Evolutionary conservation across 176 grass and related monocot species (phyloP).

Genomic region (Avena eriantha): DNA sequence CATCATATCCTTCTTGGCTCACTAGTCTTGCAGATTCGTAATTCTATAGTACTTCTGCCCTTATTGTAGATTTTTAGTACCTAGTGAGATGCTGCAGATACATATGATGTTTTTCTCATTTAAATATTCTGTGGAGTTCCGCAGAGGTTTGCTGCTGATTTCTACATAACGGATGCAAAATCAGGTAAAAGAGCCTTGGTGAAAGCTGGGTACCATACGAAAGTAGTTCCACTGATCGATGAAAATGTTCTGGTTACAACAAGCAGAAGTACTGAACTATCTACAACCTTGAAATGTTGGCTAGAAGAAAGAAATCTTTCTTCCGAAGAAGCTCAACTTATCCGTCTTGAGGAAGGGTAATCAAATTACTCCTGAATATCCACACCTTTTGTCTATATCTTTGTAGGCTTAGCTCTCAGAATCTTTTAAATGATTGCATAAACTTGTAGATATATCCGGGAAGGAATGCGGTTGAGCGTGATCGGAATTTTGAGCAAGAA

Average conservation of each 20-base stretch:
- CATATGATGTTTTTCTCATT: constrained; percentile 52
- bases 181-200: constrained; percentile 79
- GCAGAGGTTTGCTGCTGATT: constrained; percentile 95
- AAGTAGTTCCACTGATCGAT: constrained; percentile 76
- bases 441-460: constrained; percentile 69
- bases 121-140: constrained; percentile 51
- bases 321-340: constrained; percentile 64
- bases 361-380: constrained; percentile 13
- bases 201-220: constrained; percentile 75
- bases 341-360: constrained; percentile 94
- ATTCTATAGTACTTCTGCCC: neutral
- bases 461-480: constrained; percentile 79
- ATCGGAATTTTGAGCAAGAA: constrained; percentile 88
- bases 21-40: constrained; percentile 3
- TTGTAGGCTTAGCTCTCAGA: constrained; percentile 10
- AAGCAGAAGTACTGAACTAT: constrained; percentile 70
- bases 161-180: constrained; percentile 96
- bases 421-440: constrained; percentile 33
- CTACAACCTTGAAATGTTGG: constrained; percentile 89
- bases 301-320: constrained; percentile 81
- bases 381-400: neutral
- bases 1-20: constrained; percentile 7
- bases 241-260: constrained; percentile 81
- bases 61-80: neutral
- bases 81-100: constrained; percentile 8